Conservation (phyloP, 129 eudicot genomes). For the Artemisia tridentata region DNA sequence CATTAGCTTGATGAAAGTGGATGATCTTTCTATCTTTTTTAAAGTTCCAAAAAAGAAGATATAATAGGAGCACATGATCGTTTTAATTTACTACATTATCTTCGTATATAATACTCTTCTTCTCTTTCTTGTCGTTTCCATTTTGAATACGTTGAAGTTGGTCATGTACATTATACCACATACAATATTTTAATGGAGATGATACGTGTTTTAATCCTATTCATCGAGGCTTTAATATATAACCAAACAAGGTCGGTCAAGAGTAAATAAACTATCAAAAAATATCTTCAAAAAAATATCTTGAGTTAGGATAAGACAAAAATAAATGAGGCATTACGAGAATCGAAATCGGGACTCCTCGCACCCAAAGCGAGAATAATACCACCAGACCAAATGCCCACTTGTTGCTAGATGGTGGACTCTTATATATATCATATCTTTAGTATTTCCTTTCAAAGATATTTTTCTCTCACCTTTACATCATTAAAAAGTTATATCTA, state of each 20-base stretch:
- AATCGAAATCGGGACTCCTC: constrained; percentile 97
- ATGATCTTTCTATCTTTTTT: too few species aligned
- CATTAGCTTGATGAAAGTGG: too few species aligned
- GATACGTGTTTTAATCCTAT: not conserved
- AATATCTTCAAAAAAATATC: not conserved
- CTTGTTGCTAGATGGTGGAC: not conserved
- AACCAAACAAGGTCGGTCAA: not conserved
- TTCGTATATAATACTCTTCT: not conserved
- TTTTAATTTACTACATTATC: not conserved
- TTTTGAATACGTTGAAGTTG: not conserved
- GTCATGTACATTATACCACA: not conserved
- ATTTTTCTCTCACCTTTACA: not conserved
- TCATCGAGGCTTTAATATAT: not conserved
- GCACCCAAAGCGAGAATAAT: constrained; percentile 98
- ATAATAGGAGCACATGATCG: not conserved
- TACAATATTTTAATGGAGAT: not conserved
- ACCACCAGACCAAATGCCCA: constrained; percentile 99
- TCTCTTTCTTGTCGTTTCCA: not conserved
- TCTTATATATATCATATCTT: too few species aligned
- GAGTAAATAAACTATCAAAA: not conserved
- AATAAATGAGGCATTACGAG: constrained; percentile 75
- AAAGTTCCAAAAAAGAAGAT: not conserved
- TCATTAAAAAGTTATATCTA: too few species aligned
- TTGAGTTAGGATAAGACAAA: not conserved
- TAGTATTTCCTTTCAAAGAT: too few species aligned